A percentile compares a stretch with the other conserved stretches of the same genome.
Evolutionary conservation across 2,329 filamentous ascomycete genomes (phyloP).

Genomic region (Aspergillus sp.): DNA sequence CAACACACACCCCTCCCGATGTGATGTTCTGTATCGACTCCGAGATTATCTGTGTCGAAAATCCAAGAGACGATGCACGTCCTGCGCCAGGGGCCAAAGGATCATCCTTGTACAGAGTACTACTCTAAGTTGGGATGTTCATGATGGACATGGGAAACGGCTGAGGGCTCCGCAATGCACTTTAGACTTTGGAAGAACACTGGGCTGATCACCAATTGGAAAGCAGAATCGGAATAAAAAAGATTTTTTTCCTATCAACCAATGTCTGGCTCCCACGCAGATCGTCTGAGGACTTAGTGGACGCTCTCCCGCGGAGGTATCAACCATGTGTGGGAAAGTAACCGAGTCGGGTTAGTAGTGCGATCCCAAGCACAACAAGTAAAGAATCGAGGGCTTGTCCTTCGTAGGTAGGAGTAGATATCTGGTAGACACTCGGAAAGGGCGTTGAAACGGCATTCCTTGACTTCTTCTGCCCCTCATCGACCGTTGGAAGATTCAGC

Average conservation of each 20-base stretch:
- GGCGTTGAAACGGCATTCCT: too few relatives aligned
- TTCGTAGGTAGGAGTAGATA: too few relatives aligned
- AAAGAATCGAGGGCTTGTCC: too few relatives aligned
- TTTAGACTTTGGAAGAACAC: background rate
- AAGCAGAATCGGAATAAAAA: background rate
- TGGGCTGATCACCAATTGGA: background rate
- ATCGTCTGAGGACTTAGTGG: background rate
- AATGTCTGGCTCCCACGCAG: background rate
- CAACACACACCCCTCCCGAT: too few relatives aligned
- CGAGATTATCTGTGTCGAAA: too few relatives aligned
- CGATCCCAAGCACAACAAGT: background rate
- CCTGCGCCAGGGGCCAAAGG: background rate
- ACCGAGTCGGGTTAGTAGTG: background rate
- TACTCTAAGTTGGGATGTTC: conserved; percentile 7
- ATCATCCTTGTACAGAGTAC: conserved; percentile 1
- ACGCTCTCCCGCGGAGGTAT: background rate
- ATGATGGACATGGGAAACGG: background rate
- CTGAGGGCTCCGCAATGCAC: conserved; percentile 3
- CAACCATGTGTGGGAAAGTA: background rate
- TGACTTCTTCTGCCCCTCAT: too few relatives aligned
- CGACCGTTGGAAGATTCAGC: too few relatives aligned
- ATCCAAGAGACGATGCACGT: too few relatives aligned
- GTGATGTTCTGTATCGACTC: too few relatives aligned
- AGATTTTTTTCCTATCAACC: background rate
- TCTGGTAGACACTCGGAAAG: too few relatives aligned